A percentile compares a stretch with the other conserved stretches of the same genome.
These are phyloP conservation scores for Hirschfeldia incana DNA, from an alignment of 345 rosid species.

Conservation along the genomic window DNA sequence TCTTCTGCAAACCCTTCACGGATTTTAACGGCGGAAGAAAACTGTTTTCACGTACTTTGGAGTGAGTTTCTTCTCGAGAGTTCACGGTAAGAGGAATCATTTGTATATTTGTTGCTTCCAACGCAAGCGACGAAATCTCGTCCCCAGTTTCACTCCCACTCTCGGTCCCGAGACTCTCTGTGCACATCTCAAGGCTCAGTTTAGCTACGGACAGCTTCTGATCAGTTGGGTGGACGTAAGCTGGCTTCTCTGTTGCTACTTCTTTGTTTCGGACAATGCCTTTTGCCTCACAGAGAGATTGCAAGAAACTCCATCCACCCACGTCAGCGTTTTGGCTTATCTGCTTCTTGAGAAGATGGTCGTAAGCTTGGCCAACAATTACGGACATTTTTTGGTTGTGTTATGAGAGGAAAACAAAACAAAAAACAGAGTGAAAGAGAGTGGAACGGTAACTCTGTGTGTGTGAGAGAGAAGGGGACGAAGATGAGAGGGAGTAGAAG, in stretches of 20 bases:
- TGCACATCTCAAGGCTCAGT: constrained; percentile 83
- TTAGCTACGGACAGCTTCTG: constrained; percentile 46
- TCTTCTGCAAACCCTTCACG: constrained; percentile 38
- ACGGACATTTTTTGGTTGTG: constrained; percentile 11
- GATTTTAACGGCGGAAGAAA: constrained; percentile 90
- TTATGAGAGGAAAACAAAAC: neutral
- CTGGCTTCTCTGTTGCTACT: constrained; percentile 23
- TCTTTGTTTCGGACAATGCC: constrained; percentile 14
- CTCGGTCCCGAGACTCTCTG: constrained; percentile 84
- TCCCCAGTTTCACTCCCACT: constrained; percentile 57
- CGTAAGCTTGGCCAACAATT: constrained; percentile 15
- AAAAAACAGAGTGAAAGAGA: neutral
- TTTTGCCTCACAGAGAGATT: constrained; percentile 35
- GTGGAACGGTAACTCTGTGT: too few relatives aligned
- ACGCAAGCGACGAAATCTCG: constrained; percentile 39
- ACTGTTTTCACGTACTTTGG: constrained; percentile 30
- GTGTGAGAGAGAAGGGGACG: neutral
- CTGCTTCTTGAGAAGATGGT: constrained; percentile 19
- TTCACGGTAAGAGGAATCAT: constrained; percentile 8
- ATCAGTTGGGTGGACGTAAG: constrained; percentile 57
- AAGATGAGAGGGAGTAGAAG: neutral
- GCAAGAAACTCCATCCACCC: constrained; percentile 65
- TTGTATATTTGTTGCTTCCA: constrained; percentile 15
- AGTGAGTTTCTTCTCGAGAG: neutral
- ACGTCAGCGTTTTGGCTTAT: constrained; percentile 6